Percentiles rank a stretch among this genome's conserved stretches.
These are phyloP conservation scores for Melocanna baccifera DNA, from an alignment of 176 grass and related monocot genomes.

Conservation along the genomic window DNA sequence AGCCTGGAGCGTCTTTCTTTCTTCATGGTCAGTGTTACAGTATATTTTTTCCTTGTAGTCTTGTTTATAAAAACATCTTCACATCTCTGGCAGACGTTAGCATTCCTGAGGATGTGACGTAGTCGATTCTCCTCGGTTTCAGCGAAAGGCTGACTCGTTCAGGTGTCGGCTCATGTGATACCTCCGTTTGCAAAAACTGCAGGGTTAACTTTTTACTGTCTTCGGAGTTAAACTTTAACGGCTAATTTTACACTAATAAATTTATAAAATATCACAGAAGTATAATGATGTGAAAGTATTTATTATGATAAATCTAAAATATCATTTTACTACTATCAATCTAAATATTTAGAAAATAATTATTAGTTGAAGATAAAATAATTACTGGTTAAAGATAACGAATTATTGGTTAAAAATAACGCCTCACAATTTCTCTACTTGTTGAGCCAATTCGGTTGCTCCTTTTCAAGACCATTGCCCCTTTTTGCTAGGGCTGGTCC, in stretches of 20 bases:
- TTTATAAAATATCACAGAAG: too few species aligned
- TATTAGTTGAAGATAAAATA: too few species aligned
- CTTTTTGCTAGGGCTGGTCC: conserved; percentile 20
- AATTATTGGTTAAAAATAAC: too few species aligned
- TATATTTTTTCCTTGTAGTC: neutral
- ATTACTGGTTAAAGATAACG: too few species aligned
- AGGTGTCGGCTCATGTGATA: neutral
- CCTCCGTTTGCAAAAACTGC: too few species aligned
- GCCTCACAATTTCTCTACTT: neutral
- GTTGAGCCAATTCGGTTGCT: neutral
- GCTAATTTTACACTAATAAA: too few species aligned
- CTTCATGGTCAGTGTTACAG: neutral
- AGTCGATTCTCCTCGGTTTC: conserved; percentile 26
- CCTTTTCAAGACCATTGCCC: neutral
- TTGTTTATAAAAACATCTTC: neutral
- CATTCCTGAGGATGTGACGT: neutral
- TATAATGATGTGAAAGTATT: too few species aligned
- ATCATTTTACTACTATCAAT: too few species aligned
- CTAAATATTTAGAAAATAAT: too few species aligned
- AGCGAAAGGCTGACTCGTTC: neutral
- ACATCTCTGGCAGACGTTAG: neutral
- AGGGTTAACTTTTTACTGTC: too few species aligned
- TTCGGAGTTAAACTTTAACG: too few species aligned
- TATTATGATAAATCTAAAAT: too few species aligned
- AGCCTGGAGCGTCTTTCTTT: neutral